Evolutionary conservation across 139 green algal genomes (phyloP).

Genomic region (Edaphochlamys debaryana): DNA sequence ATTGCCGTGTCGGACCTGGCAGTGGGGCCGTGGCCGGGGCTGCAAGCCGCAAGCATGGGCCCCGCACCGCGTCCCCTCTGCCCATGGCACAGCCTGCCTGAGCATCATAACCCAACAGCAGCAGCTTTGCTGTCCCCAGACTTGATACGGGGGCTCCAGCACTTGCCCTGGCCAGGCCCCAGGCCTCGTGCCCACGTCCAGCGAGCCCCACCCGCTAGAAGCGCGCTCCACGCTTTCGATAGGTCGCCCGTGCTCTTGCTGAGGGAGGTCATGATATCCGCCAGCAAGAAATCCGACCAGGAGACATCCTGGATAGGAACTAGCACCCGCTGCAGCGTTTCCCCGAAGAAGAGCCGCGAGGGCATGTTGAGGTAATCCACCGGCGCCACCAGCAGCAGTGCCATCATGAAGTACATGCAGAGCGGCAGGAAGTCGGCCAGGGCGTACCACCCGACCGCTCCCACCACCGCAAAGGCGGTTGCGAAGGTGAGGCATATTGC

Average conservation of each 20-base stretch:
- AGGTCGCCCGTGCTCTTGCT: slow-evolving; percentile 85
- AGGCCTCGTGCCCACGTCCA: too few relatives aligned
- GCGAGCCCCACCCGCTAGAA: slow-evolving; percentile 41
- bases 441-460: neutral
- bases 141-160: too few relatives aligned
- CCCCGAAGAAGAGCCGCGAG: slow-evolving; percentile 67
- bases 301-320: slow-evolving; percentile 74
- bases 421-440: slow-evolving; percentile 48
- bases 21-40: too few relatives aligned
- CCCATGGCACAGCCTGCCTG: too few relatives aligned
- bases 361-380: slow-evolving; percentile 41
- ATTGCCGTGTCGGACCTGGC: neutral
- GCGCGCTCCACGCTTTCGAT: slow-evolving; percentile 69
- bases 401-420: slow-evolving; percentile 61
- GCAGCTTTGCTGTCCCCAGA: too few relatives aligned
- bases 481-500: slow-evolving; percentile 47
- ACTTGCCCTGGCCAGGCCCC: too few relatives aligned
- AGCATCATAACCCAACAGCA: too few relatives aligned
- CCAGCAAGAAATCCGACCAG: slow-evolving; percentile 96
- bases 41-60: too few relatives aligned
- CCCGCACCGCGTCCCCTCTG: too few relatives aligned
- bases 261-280: slow-evolving; percentile 94
- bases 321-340: slow-evolving; percentile 70
- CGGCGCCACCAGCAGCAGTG: slow-evolving; percentile 62
- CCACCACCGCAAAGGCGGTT: slow-evolving; percentile 40